These are phyloP conservation scores for Solanum hybrid DNA, from an alignment of 305 asterid species.

Conservation along the genomic window DNA sequence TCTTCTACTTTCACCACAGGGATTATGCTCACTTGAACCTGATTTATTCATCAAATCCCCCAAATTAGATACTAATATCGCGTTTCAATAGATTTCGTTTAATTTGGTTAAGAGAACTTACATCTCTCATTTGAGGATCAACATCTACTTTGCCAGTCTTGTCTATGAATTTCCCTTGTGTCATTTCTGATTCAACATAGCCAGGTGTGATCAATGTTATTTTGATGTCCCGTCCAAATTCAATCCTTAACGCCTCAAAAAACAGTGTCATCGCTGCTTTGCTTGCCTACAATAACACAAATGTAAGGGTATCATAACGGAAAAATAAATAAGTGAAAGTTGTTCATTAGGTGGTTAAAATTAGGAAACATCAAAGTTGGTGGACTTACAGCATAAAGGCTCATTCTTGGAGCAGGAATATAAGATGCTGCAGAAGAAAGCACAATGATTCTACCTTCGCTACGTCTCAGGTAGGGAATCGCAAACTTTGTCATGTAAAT, in stretches of 20 bases:
- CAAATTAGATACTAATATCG: background rate
- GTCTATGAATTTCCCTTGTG: constrained; percentile 42
- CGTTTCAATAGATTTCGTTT: background rate
- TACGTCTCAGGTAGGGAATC: constrained; percentile 46
- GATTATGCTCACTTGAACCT: constrained; percentile 39
- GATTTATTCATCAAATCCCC: background rate
- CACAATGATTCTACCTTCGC: constrained; percentile 51
- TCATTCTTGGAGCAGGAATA: constrained; percentile 68
- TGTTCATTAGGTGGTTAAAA: too few species aligned
- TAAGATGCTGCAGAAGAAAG: constrained; percentile 58
- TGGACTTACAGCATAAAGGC: constrained; percentile 44
- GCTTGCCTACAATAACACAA: constrained; percentile 36
- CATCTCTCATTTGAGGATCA: constrained; percentile 49
- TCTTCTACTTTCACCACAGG: constrained; percentile 41
- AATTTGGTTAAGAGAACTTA: constrained; percentile 12
- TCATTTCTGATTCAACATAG: constrained; percentile 50
- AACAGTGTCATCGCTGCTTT: constrained; percentile 69
- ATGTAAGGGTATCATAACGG: too few species aligned
- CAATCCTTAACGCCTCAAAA: constrained; percentile 67
- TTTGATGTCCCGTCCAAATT: constrained; percentile 50
- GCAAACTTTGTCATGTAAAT: constrained; percentile 68
- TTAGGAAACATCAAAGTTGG: background rate
- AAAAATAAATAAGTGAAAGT: background rate
- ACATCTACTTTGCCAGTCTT: constrained; percentile 34
- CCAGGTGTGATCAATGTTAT: constrained; percentile 66